Evolutionary conservation across 192 early-diverging fungal genomes (phyloP).

Genomic region (Mortierella antarctica): DNA sequence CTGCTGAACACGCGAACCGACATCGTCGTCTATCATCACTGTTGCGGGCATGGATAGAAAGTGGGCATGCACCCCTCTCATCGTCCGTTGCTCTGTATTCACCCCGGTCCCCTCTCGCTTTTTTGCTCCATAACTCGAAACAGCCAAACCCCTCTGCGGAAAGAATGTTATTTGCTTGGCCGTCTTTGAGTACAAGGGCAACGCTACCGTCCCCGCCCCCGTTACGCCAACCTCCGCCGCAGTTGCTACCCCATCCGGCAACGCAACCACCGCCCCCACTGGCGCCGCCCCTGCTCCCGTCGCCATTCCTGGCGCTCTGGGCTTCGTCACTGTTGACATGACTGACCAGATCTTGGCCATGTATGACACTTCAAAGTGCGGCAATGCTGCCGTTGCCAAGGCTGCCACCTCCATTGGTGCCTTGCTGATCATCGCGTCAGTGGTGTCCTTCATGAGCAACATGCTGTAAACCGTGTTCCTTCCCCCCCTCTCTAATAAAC

Average conservation of each 20-base stretch:
- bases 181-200: slow-evolving; percentile 15
- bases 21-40: too few species aligned
- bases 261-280: not conserved
- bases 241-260: not conserved
- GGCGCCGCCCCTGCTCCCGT: not conserved
- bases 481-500: not conserved
- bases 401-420: slow-evolving; percentile 24
- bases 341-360: slow-evolving; percentile 24
- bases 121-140: not conserved
- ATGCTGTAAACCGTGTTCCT: slow-evolving; percentile 20
- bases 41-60: too few species aligned
- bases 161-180: slow-evolving; percentile 31
- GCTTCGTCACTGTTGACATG: slow-evolving; percentile 3
- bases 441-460: slow-evolving; percentile 28
- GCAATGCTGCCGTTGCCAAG: slow-evolving; percentile 20
- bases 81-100: not conserved
- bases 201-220: not conserved
- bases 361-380: slow-evolving; percentile 33
- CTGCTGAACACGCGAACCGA: too few species aligned
- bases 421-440: slow-evolving; percentile 8
- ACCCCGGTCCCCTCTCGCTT: not conserved
- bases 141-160: slow-evolving; percentile 33
- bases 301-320: not conserved
- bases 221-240: not conserved
- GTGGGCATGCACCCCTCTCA: not conserved